Conservation (phyloP, 345 rosid genomes). For the Hibiscus tridactylites region DNA sequence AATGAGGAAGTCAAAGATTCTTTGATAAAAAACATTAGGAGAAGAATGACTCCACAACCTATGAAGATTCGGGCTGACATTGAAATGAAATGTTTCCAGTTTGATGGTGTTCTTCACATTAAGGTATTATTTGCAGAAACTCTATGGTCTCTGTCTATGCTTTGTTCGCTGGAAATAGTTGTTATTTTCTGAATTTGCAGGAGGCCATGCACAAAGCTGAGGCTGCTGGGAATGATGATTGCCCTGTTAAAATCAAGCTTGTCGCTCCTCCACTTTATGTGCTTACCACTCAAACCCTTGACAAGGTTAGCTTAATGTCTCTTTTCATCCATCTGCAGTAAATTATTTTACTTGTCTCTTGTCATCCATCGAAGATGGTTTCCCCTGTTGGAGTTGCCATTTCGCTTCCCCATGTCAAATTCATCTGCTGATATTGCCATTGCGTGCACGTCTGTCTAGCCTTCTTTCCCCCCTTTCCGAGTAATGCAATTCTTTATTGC, state of each 20-base stretch:
- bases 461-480: background rate
- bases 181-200: conserved; percentile 30
- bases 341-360: too few species aligned
- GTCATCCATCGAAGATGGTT: too few species aligned
- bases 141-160: too few species aligned
- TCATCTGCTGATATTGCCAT: background rate
- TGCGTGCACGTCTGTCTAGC: background rate
- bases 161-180: background rate
- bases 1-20: conserved; percentile 82
- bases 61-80: conserved; percentile 87
- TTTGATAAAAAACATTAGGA: conserved; percentile 39
- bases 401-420: background rate
- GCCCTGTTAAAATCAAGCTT: conserved; percentile 90
- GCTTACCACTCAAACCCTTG: conserved; percentile 92
- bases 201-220: conserved; percentile 94
- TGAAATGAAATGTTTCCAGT: conserved; percentile 95
- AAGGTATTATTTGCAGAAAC: conserved; percentile 36
- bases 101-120: conserved; percentile 93
- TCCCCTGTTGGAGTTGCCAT: too few species aligned
- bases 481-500: background rate
- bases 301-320: conserved; percentile 51
- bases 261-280: conserved; percentile 97
- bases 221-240: conserved; percentile 79
- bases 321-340: background rate
- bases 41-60: conserved; percentile 69